These are phyloP conservation scores for Amaranthus palmeri DNA, from an alignment of 148 eudicot genomes.

Conservation along the genomic window DNA sequence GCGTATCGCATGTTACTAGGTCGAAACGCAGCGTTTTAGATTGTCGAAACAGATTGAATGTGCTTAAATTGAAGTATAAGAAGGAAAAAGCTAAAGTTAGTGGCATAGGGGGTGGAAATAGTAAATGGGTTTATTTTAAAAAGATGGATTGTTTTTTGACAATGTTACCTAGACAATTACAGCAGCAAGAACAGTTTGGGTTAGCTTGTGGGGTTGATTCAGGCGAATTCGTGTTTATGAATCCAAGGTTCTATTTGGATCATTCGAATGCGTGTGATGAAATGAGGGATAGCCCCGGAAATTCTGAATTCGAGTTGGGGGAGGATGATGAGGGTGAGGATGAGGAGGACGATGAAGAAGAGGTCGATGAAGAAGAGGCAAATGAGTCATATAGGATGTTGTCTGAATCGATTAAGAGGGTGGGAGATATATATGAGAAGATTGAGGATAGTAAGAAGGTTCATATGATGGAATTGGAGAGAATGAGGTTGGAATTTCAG, in stretches of 20 bases:
- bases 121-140: slow-evolving; percentile 70
- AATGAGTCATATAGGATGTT: slow-evolving; percentile 58
- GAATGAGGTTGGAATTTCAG: slow-evolving; percentile 74
- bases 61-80: slow-evolving; percentile 72
- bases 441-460: slow-evolving; percentile 82
- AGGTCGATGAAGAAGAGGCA: slow-evolving; percentile 31
- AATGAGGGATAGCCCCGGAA: slow-evolving; percentile 90
- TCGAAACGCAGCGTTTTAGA: slow-evolving; percentile 41
- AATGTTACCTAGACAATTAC: slow-evolving; percentile 45
- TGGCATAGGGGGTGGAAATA: slow-evolving; percentile 36
- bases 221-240: slow-evolving; percentile 92
- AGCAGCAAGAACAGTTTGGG: slow-evolving; percentile 49
- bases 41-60: slow-evolving; percentile 70
- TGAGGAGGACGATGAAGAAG: slow-evolving; percentile 22
- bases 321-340: slow-evolving; percentile 37
- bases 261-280: slow-evolving; percentile 79
- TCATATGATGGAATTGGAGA: slow-evolving; percentile 90
- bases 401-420: slow-evolving; percentile 74
- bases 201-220: slow-evolving; percentile 89
- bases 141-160: slow-evolving; percentile 77
- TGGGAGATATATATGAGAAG: slow-evolving; percentile 90
- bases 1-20: slow-evolving; percentile 55
- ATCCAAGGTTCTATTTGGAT: slow-evolving; percentile 74
- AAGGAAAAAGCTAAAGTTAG: slow-evolving; percentile 60
- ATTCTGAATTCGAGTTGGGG: slow-evolving; percentile 46